A percentile compares a stretch with the other conserved stretches of the same genome.
phyloP scores from a whole-genome alignment of 768 basidiomycete genomes.

The Saitozyma podzolica region DNA sequence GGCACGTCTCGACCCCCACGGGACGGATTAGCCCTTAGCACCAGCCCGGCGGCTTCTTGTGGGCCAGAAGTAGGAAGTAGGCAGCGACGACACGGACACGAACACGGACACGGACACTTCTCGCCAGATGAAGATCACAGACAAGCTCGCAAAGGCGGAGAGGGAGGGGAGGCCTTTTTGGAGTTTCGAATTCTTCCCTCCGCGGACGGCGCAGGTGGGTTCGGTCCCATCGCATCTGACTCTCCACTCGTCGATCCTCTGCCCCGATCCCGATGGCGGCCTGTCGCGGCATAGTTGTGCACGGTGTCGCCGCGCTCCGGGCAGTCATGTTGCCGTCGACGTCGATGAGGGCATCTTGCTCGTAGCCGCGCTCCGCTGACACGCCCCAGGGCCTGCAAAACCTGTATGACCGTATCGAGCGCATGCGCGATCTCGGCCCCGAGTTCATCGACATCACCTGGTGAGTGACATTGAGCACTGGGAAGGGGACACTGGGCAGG shows the following conservation, averaged over 20 bases:
- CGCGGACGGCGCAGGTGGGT: conserved; percentile 83
- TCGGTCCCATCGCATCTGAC: conserved; percentile 15
- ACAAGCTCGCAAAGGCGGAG: conserved; percentile 83
- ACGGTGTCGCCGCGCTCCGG: neutral
- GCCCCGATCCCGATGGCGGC: too few species aligned
- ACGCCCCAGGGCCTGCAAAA: conserved; percentile 79
- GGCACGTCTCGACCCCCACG: too few species aligned
- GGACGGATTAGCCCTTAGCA: too few species aligned
- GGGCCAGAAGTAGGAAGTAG: too few species aligned
- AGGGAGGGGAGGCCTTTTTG: conserved; percentile 90
- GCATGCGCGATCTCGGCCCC: conserved; percentile 91
- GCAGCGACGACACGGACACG: too few species aligned
- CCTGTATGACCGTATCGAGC: conserved; percentile 94
- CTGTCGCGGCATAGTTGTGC: neutral
- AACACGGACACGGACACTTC: too few species aligned
- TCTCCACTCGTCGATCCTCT: too few species aligned
- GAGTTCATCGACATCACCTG: conserved; percentile 99
- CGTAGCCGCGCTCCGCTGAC: neutral
- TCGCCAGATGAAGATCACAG: conserved; percentile 79
- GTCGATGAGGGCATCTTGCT: too few species aligned
- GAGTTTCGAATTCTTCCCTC: conserved; percentile 99
- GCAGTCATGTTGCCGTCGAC: too few species aligned
- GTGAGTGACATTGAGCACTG: conserved; percentile 51
- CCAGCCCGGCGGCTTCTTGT: too few species aligned
- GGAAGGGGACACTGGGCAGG: neutral